Evolutionary conservation across 164 flowering plant species (phyloP), one percentile per base, ranked within the genome.

Genomic region (Chloranthus sessilifolius): DNA sequence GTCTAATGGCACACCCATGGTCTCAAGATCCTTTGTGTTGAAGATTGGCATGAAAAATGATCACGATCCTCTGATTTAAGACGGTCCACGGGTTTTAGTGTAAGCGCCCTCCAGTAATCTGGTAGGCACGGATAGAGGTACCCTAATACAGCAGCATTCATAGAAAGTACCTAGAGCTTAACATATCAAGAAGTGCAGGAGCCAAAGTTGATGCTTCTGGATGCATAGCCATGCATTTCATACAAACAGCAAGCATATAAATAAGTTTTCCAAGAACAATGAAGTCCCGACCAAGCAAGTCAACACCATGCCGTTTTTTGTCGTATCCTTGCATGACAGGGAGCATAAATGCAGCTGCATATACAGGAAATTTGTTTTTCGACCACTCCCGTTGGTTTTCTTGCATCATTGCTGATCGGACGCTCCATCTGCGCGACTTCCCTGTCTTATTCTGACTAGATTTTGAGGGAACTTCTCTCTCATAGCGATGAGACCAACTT

Each of bases 291-390:
- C 81, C 95, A 50, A 92, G 77, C 67, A 92, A 75, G 69, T 92
- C 97, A 65, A 92, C 94, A 40, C 99, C 99, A 59, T 92, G 99
- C 59, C 89, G 75, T 73, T 70, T 92, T 78, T 75, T 88, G 67
- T 92, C 99, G 74, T 75, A 88, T 22, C 84, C 95, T 62, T 81
- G 75, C 99, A 92, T 88, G 23, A 83, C 85, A 33, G 99, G 99
- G 52, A 92, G 99, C 95, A 92, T 88, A 67, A 92, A 92, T 20
- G 92, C 97, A 23, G 99, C 97, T 28, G 95, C 95, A 77, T 86
- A 82, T 34, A 77, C 47, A 22, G 95, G 97, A 59, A 88, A 92
- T 31, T 69, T 81, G 52, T 92, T 92, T 56, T 72, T 79, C 35
- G 91, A 69, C 72, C 66, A 55, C 24, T 79, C 91, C 16, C 55